Evolutionary conservation across 805 yeast species (phyloP).

Genomic region (Saitoella complicata): DNA sequence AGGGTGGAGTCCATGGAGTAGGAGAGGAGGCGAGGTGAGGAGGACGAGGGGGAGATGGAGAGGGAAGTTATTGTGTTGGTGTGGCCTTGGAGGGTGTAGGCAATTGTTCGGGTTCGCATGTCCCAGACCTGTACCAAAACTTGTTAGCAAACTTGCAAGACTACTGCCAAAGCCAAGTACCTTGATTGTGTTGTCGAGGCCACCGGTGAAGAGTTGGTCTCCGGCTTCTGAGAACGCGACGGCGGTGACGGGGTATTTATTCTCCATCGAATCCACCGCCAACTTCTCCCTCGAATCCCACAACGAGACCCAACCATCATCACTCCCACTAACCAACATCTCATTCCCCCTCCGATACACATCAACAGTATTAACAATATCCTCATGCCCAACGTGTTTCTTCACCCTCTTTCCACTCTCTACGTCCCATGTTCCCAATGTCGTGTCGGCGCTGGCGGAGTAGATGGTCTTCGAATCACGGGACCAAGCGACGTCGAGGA

Average conservation of each 20-base stretch:
- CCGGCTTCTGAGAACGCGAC: constrained; percentile 29
- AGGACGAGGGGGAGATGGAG: neutral
- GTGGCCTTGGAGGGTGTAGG: constrained; percentile 15
- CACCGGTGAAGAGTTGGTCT: constrained; percentile 36
- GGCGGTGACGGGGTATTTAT: constrained; percentile 45
- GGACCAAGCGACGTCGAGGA: constrained; percentile 44
- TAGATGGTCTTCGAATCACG: constrained; percentile 28
- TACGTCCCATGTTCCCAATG: constrained; percentile 48
- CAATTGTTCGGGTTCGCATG: constrained; percentile 26
- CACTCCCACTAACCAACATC: constrained; percentile 39
- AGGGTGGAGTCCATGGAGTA: constrained; percentile 43
- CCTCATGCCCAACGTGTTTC: constrained; percentile 36
- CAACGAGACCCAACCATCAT: constrained; percentile 39
- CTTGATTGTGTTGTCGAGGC: constrained; percentile 48
- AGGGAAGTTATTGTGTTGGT: neutral
- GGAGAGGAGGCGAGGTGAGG: constrained; percentile 25
- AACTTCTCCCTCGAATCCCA: constrained; percentile 54
- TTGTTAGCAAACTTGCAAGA: constrained; percentile 30
- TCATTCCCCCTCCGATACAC: constrained; percentile 20
- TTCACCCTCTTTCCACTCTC: constrained; percentile 38
- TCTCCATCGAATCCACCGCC: constrained; percentile 25
- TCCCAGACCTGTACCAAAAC: constrained; percentile 36
- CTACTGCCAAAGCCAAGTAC: constrained; percentile 39
- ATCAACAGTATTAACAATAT: constrained; percentile 41
- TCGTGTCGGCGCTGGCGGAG: constrained; percentile 44